Conservation (phyloP, 2,329 filamentous ascomycete species). For the Apiospora koreana region DNA sequence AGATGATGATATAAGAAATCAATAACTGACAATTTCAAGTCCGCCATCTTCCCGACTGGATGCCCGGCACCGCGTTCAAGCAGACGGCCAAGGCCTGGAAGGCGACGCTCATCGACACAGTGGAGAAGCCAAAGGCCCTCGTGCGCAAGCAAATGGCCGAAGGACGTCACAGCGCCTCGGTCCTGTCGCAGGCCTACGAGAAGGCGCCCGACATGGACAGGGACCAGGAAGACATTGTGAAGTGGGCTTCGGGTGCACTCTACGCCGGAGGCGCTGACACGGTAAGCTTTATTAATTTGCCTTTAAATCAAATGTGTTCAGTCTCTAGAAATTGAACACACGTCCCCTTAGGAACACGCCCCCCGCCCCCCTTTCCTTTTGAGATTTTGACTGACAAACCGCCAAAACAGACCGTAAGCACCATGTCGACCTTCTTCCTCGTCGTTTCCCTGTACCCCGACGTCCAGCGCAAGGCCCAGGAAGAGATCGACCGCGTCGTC, state of each 20-base stretch:
- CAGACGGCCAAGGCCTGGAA: constrained; percentile 18
- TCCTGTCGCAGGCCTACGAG: constrained; percentile 18
- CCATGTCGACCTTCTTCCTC: constrained; percentile 44
- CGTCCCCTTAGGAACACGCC: too few species aligned
- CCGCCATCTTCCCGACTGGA: constrained; percentile 27
- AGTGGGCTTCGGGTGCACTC: constrained; percentile 21
- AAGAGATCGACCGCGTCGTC: constrained; percentile 40
- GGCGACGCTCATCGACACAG: constrained; percentile 13
- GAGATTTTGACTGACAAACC: not conserved
- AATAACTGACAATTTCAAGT: too few species aligned
- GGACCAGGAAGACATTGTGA: constrained; percentile 19
- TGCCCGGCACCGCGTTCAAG: constrained; percentile 31
- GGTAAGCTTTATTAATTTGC: too few species aligned
- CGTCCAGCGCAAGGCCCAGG: constrained; percentile 41
- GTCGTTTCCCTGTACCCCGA: constrained; percentile 49
- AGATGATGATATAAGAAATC: too few species aligned
- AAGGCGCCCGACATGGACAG: constrained; percentile 11
- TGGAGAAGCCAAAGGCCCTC: constrained; percentile 24
- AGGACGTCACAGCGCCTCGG: constrained; percentile 18
- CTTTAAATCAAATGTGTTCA: too few species aligned
- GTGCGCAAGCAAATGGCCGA: constrained; percentile 21
- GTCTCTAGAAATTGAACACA: too few species aligned
- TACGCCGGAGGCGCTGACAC: constrained; percentile 28
- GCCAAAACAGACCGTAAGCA: constrained; percentile 39
- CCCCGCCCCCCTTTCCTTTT: too few species aligned